Evolutionary conservation across 2,329 filamentous ascomycete genomes (phyloP), one percentile per base, ranked within the genome.

Genomic region (Drechslerella stenobrocha): DNA sequence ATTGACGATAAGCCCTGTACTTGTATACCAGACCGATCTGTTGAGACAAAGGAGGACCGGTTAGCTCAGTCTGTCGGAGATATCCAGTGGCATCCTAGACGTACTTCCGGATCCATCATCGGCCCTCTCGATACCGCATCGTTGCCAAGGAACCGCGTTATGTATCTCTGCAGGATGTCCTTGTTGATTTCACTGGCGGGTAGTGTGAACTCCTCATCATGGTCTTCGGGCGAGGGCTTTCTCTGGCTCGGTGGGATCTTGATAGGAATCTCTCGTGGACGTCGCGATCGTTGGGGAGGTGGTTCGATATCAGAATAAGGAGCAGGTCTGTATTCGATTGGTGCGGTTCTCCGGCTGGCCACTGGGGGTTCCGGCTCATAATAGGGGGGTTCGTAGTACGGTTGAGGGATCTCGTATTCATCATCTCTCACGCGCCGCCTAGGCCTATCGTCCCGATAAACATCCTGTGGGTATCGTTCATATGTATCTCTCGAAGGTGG

Each of bases 1-100:
- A 59, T 28, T 66, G 61, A 44, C 61, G 61, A 26, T 66, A 66
- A 22, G 61, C 61, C 11, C 34, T 37, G 20, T 66, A 66, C 46
- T 45, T 66, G 34, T 55, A 66, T 7, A 66, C 53, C 15, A 55
- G 24, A 22, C 44, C 44, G 22, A 42, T 8, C 13, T 44, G 52
- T 58, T 23, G 8, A 23, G 24, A 20, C 20, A 5, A 4, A 5
- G n/a, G 32, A 22, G 44, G 20, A 44, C 8, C 8, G 24, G 18
- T 45, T 15, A 15, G 32, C 40, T 56, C 28, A 57, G 52, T 32
- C 34, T 20, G 7, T 7, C 22, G 6, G 6, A 47, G 11, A 13
- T 5, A 30, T 30, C 11, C 26, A 47, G 7, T 26, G 44, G 18
- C 44, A 9, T 6, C 9, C 26, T 30, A 45, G 23, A 59, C 61